Evolutionary conservation across 2,329 filamentous ascomycete species (phyloP).

Genomic region (Anisogramma anomala): DNA sequence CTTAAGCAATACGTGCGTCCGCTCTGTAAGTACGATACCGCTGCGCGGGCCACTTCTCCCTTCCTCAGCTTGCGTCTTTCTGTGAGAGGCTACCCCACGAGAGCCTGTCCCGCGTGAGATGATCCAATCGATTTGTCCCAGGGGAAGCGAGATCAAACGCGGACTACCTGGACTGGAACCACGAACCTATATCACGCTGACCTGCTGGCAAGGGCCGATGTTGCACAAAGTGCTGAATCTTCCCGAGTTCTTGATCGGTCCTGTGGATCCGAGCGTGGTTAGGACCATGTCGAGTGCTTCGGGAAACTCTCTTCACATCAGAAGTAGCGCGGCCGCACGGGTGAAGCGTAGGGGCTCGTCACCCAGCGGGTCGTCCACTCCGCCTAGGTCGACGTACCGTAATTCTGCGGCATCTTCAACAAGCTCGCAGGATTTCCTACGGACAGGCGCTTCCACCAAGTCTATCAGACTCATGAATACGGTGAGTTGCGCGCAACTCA

Average conservation of each 20-base stretch:
- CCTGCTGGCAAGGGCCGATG: too few species aligned
- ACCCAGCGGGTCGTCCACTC: constrained; percentile 24
- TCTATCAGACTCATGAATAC: constrained; percentile 73
- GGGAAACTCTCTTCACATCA: constrained; percentile 22
- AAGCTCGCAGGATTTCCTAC: constrained; percentile 48
- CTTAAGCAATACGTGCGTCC: constrained; percentile 52
- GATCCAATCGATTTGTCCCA: too few species aligned
- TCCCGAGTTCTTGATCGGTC: constrained; percentile 57
- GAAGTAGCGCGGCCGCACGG: constrained; percentile 8
- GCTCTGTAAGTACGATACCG: constrained; percentile 21
- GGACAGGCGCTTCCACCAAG: constrained; percentile 46
- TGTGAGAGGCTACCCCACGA: too few species aligned
- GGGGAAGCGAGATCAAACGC: too few species aligned
- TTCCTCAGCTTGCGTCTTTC: too few species aligned
- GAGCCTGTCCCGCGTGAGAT: too few species aligned
- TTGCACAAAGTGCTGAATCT: constrained; percentile 50
- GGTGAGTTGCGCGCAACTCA: not conserved
- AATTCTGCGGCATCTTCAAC: constrained; percentile 32
- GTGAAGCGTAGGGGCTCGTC: constrained; percentile 38
- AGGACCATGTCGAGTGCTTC: constrained; percentile 28
- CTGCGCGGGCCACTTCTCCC: too few species aligned
- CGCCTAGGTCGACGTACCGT: constrained; percentile 27
- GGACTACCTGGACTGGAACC: too few species aligned
- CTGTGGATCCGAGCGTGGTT: constrained; percentile 27
- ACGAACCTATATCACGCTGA: too few species aligned